Evolutionary conservation across 176 grass and related monocot species (phyloP).

Genomic region (Oropetium thomaeum): DNA sequence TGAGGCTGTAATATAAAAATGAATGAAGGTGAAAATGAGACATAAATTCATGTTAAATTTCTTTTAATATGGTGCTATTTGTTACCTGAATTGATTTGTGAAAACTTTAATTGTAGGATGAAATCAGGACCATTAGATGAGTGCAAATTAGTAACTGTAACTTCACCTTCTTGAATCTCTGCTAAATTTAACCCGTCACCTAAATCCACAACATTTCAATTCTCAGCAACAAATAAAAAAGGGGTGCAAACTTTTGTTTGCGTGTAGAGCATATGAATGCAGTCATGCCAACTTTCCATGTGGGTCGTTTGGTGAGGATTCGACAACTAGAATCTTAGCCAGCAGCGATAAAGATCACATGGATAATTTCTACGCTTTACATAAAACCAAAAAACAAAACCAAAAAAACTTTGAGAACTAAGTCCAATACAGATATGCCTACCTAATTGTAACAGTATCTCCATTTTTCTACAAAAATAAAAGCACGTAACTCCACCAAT

Average conservation of each 20-base stretch:
- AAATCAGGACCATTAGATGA: constrained; percentile 60
- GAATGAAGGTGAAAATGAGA: neutral
- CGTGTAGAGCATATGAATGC: neutral
- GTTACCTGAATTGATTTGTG: constrained; percentile 9
- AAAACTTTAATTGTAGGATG: constrained; percentile 36
- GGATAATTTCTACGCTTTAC: no score
- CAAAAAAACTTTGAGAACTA: no score
- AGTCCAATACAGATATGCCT: no score
- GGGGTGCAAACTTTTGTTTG: no score
- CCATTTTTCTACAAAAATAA: no score
- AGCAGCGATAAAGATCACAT: no score
- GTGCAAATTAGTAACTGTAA: constrained; percentile 48
- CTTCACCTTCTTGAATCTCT: constrained; percentile 53
- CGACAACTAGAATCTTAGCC: no score
- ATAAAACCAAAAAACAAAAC: no score
- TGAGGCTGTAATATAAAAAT: constrained; percentile 14
- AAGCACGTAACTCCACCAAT: no score
- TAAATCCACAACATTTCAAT: constrained; percentile 17
- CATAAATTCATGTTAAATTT: neutral
- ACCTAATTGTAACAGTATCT: no score
- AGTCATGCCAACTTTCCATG: no score
- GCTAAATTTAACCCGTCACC: constrained; percentile 49
- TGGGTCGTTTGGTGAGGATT: no score
- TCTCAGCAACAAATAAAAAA: neutral
- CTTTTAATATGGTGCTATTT: constrained; percentile 1